These are phyloP conservation scores for Diatrype stigma DNA, from an alignment of 2,329 filamentous ascomycete genomes.

Conservation along the genomic window DNA sequence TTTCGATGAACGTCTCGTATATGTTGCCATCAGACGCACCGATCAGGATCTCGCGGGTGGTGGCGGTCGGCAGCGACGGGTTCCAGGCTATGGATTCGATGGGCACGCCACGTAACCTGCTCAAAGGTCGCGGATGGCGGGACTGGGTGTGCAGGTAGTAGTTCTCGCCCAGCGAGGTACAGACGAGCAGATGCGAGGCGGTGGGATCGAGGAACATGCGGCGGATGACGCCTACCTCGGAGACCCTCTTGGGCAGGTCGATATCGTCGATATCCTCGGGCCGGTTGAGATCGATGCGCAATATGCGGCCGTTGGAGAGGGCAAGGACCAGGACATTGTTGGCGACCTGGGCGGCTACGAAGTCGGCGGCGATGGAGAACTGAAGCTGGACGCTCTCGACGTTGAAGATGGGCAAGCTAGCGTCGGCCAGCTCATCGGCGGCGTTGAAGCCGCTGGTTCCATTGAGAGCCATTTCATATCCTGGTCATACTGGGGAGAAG, in stretches of 20 bases:
- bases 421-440: conserved; percentile 53
- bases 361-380: conserved; percentile 91
- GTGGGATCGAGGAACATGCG: conserved; percentile 98
- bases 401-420: conserved; percentile 85
- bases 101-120: conserved; percentile 76
- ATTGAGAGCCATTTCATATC: conserved; percentile 61
- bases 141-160: conserved; percentile 98
- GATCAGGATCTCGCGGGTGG: conserved; percentile 88
- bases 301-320: conserved; percentile 83
- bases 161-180: conserved; percentile 88
- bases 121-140: conserved; percentile 76
- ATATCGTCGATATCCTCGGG: conserved; percentile 98
- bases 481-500: conserved; percentile 18
- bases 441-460: conserved; percentile 69
- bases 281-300: conserved; percentile 90
- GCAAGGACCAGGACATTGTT: conserved; percentile 96
- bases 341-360: conserved; percentile 92
- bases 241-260: conserved; percentile 88
- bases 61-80: conserved; percentile 84
- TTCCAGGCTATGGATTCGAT: conserved; percentile 96
- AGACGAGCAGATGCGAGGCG: conserved; percentile 88
- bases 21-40: conserved; percentile 92
- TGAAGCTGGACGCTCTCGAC: conserved; percentile 88
- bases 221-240: conserved; percentile 86
- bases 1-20: conserved; percentile 93